phyloP scores from a whole-genome alignment of 2,329 filamentous ascomycete genomes.

The Dothiorella sarmentorum region DNA sequence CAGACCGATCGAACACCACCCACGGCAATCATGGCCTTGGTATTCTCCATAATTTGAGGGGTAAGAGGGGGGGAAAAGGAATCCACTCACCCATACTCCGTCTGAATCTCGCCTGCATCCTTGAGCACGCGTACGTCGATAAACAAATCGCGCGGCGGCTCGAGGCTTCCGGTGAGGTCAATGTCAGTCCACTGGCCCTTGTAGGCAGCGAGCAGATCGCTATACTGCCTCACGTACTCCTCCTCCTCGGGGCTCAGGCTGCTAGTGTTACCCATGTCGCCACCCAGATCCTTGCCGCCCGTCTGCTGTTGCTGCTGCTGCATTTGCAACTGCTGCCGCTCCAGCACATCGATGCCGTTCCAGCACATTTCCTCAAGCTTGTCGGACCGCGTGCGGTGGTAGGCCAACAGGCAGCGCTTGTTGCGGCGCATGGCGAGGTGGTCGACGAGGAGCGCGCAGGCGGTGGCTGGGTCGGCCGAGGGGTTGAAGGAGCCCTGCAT shows the following conservation, averaged over 20 bases:
- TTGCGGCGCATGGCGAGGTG: conserved; percentile 94
- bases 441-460: conserved; percentile 86
- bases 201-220: conserved; percentile 88
- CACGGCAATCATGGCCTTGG: background rate
- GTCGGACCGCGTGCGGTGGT: conserved; percentile 84
- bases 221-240: conserved; percentile 89
- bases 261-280: conserved; percentile 57
- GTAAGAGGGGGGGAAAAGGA: conserved; percentile 17
- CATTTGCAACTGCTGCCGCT: conserved; percentile 62
- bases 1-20: background rate
- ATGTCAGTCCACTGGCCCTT: conserved; percentile 99
- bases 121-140: conserved; percentile 95
- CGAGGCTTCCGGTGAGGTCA: conserved; percentile 87
- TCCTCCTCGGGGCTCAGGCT: conserved; percentile 75
- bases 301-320: conserved; percentile 41
- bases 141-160: conserved; percentile 92
- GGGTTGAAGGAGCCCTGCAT: conserved; percentile 72
- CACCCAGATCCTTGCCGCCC: conserved; percentile 35
- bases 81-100: conserved; percentile 82
- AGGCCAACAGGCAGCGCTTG: conserved; percentile 91
- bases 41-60: conserved; percentile 6
- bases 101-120: conserved; percentile 97
- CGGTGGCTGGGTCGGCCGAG: conserved; percentile 73
- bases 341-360: conserved; percentile 80
- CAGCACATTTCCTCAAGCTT: conserved; percentile 93